A percentile compares a stretch with the other conserved stretches of the same genome.
phyloP scores from a whole-genome alignment of 1,284 basidiomycete genomes.

The Bjerkandera adusta region DNA sequence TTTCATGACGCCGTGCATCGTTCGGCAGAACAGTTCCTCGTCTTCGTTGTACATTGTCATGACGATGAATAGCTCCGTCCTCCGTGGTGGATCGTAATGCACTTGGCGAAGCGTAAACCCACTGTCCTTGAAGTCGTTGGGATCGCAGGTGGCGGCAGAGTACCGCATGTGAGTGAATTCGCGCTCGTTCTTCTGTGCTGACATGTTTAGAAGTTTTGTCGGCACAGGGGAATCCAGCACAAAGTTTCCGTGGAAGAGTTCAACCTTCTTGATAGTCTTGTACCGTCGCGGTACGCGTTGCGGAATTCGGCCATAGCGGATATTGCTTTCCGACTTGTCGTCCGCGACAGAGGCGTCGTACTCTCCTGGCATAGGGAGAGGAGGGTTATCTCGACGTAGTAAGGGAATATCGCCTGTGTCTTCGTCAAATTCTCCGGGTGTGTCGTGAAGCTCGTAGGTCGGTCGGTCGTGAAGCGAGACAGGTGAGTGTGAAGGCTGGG shows the following conservation, averaged over 20 bases:
- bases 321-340: constrained; percentile 47
- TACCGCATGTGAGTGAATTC: constrained; percentile 97
- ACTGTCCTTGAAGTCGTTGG: constrained; percentile 80
- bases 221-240: constrained; percentile 88
- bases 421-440: constrained; percentile 36
- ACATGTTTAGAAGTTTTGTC: constrained; percentile 80
- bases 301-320: constrained; percentile 83
- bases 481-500: constrained; percentile 22
- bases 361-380: constrained; percentile 39
- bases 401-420: constrained; percentile 67
- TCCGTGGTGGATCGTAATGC: constrained; percentile 81
- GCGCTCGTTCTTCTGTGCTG: constrained; percentile 69
- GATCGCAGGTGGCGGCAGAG: constrained; percentile 91
- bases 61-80: constrained; percentile 82
- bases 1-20: constrained; percentile 93
- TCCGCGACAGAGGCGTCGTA: constrained; percentile 41
- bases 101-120: constrained; percentile 82
- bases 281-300: constrained; percentile 83
- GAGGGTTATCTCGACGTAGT: constrained; percentile 43
- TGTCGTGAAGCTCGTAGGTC: constrained; percentile 36
- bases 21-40: constrained; percentile 75
- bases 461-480: constrained; percentile 13
- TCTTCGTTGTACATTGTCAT: constrained; percentile 85
- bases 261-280: constrained; percentile 89
- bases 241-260: constrained; percentile 90